Percentiles rank a stretch among this genome's conserved stretches.
phyloP scores from a whole-genome alignment of 2,329 filamentous ascomycete species.

The Nectriaceae sp. region DNA sequence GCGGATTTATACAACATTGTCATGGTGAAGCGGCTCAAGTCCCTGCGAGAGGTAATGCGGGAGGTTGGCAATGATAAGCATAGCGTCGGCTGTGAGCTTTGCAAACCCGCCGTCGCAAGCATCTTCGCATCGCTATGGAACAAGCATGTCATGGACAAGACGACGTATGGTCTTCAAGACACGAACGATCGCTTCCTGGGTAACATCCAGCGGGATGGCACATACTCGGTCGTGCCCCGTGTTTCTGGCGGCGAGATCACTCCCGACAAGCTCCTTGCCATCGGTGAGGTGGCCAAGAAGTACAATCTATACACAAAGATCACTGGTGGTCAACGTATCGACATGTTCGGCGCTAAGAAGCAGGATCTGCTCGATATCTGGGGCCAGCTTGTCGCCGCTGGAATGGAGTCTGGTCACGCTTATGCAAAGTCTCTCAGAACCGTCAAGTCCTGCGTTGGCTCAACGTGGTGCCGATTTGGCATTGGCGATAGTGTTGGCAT shows the following conservation, averaged over 20 bases:
- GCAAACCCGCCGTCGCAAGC: constrained; percentile 79
- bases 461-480: constrained; percentile 87
- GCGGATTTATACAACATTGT: constrained; percentile 90
- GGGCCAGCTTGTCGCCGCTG: constrained; percentile 76
- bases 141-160: constrained; percentile 73
- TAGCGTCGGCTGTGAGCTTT: constrained; percentile 82
- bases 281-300: constrained; percentile 82
- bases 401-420: constrained; percentile 88
- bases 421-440: constrained; percentile 89
- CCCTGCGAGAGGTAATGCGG: constrained; percentile 75
- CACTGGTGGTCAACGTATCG: constrained; percentile 87
- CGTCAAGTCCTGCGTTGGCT: constrained; percentile 90
- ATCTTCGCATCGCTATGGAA: constrained; percentile 86
- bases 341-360: constrained; percentile 90
- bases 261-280: constrained; percentile 79
- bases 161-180: constrained; percentile 76
- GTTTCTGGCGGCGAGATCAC: constrained; percentile 86
- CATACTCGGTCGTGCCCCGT: constrained; percentile 84
- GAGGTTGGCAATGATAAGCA: constrained; percentile 70
- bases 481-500: constrained; percentile 90
- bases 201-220: constrained; percentile 90
- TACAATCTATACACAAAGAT: constrained; percentile 89
- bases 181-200: constrained; percentile 88
- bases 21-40: constrained; percentile 75
- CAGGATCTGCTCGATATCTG: constrained; percentile 83